Evolutionary conservation across 805 yeast genomes (phyloP), one percentile per base, ranked within the genome.

Genomic region (Saturnispora quitensis): DNA sequence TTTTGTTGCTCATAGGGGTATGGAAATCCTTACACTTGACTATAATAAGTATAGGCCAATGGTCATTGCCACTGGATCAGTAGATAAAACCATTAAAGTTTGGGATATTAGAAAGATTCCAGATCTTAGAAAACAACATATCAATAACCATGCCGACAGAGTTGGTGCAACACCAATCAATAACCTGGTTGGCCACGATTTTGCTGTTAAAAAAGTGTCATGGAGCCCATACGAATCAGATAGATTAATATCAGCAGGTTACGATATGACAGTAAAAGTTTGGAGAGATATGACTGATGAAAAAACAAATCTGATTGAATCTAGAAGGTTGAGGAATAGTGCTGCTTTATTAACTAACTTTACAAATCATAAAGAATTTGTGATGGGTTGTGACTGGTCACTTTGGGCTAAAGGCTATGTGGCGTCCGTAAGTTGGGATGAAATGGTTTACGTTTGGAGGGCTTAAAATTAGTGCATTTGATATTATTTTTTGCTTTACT

Each of bases 381-480:
- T 86, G 1, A 80, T 86, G 59, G 97, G 95, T 17, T 85, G 90
- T 56, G 98, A 93, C 70, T 93, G 96, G 86, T 84, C 95, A 57
- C 68, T 93, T 48, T 91, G 97, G 97, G 99, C 98, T 3, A 83
- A 82, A 58, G 97, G 97, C 1, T 90, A 93, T 89, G 89, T 85
- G 17, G 95, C 93, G 9, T 83, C 96, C 15, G 84, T 90, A 0
- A 97, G 96, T 2, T 91, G 97, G 96, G 99, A 91, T 70, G 96
- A 91, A 62, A 89, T 88, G 85, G 83, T 89, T 6, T 84, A 85
- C 63, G 77, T 93, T 7, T 93, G 96, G 95, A 89, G 86, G 58
- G 79, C 86, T 10, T 49, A 35, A 27, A n/a, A 9, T 17, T 20
- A 40, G 6, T 13, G 24, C 9, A 17, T 9, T 2, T 36, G 20